phyloP scores from a whole-genome alignment of 2,329 filamentous ascomycete species.

The Pseudogymnoascus sp. region DNA sequence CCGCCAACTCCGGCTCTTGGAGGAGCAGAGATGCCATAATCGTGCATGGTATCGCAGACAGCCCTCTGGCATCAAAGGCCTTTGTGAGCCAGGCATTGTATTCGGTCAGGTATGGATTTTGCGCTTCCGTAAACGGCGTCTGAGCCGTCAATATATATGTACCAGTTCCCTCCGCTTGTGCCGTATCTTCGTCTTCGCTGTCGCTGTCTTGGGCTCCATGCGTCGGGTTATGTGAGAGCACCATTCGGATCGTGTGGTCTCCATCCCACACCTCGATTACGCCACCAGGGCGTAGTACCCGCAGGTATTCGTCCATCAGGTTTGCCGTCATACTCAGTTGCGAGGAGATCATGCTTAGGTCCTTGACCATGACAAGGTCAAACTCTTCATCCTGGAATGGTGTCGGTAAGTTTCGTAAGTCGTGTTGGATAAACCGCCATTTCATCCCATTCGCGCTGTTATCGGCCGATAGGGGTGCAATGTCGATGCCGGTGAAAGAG shows the following conservation, averaged over 20 bases:
- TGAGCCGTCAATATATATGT: constrained; percentile 78
- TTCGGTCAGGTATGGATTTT: constrained; percentile 74
- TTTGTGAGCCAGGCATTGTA: constrained; percentile 77
- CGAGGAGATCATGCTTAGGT: constrained; percentile 61
- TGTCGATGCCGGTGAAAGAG: constrained; percentile 74
- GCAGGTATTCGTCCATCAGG: constrained; percentile 64
- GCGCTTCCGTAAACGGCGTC: constrained; percentile 70
- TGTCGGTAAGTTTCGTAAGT: constrained; percentile 65
- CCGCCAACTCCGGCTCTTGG: constrained; percentile 71
- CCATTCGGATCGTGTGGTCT: constrained; percentile 74
- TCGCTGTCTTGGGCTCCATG: constrained; percentile 28
- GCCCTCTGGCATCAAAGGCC: constrained; percentile 62
- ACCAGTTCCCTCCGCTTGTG: constrained; percentile 59
- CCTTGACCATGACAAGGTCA: constrained; percentile 83
- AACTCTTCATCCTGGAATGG: constrained; percentile 76
- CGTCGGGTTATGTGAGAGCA: constrained; percentile 63
- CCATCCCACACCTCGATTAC: constrained; percentile 84
- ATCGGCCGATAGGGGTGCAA: constrained; percentile 63
- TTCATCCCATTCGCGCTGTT: constrained; percentile 64
- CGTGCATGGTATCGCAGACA: constrained; percentile 71
- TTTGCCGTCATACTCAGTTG: constrained; percentile 46
- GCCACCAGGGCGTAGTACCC: constrained; percentile 70
- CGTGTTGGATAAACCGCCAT: constrained; percentile 84
- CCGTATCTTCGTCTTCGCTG: constrained; percentile 52
- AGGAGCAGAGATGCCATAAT: constrained; percentile 67